Base-by-base conservation (phyloP, 139 green algal genomes). In the Tetradesmus obliquus region DNA sequence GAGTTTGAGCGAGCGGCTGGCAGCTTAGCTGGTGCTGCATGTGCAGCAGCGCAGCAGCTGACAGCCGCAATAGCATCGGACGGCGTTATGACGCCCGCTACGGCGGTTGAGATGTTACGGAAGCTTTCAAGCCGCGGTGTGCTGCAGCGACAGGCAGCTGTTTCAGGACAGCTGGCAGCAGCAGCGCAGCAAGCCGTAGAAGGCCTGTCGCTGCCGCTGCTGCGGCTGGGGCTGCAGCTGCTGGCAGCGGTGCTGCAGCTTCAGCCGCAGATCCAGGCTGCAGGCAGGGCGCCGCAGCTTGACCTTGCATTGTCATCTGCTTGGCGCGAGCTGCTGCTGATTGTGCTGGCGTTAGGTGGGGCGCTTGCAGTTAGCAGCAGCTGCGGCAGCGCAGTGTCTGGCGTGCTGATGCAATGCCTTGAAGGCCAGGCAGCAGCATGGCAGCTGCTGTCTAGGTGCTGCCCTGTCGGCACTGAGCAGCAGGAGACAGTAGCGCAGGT, bases 41-140 rank as follows among this genome's bases (percentile, higher is more conserved):
- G 91, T 9, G 55, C 82, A 58, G 93, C 90, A 45, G 93, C 93
- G 51, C 82, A 89, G 60, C n/a, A 54, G 19, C n/a, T 94, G 6
- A 54, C 54, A 32, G 90, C 58, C 13, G 57, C 80, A 17, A 20
- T 19, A 53, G 51, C 58, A 76, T 22, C 85, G 15, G 32, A 53
- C 17, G 22, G 74, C 66, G 22, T 72, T 5, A 69, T 93, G 8
- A 72, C 89, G 45, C 91, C 87, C 4, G 17, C 88, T 3, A 92
- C 87, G 88, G 90, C 93, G 19, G 79, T 94, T 82, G 79, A 92
- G 82, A 84, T 96, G 57, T 86, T 95, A 51, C 88, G 76, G 8
- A 86, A 86, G 81, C 72, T 87, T 69, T 81, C 66, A 22, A 51
- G 32, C 15, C 93, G 72, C 60, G 93, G 92, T 13, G 54, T 94